Evolutionary conservation across 1,284 basidiomycete species (phyloP), one percentile per base, ranked within the genome.

Genomic region (Filobasidium uniguttulatum): DNA sequence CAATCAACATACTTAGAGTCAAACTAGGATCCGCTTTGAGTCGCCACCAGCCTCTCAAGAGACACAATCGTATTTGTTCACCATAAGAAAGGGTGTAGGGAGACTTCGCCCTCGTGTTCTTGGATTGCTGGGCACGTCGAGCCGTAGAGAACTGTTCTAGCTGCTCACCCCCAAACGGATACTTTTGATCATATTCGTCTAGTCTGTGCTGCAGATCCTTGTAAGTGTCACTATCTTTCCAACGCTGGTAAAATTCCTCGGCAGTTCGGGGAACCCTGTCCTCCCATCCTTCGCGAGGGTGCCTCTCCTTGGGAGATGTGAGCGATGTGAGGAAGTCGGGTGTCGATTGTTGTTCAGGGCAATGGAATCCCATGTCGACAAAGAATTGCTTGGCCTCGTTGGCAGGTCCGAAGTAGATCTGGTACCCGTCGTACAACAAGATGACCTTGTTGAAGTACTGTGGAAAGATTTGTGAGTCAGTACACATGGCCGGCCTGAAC

Each of bases 401-500:
- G 0, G 80, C 74, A 3, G 82, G 78, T 3, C 88, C 87, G 62
- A 79, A 87, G 73, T 81, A 91, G 10, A 86, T 81, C 60, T 85
- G 78, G 40, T 77, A 79, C 8, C 87, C 88, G 62, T 84, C 73
- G 61, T 86, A 79, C 50, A 91, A 74, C 29, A 91, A 77, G 56
- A 76, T 75, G 40, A 81, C 76, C 59, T 82, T 81, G 67, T 83
- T 78, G 55, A 83, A 83, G 30, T 75, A 66, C 8, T 75, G 55
- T 59, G 64, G 68, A 67, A 2, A 62, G 62, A 55, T 83, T 85
- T 58, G 79, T 81, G 19, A 83, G 83, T 67, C 90, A 87, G 62
- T 90, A 88, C 72, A 89, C 67, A 10, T 81, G 78, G 25, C 85
- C 80, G 60, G 89, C 81, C 17, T 81, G 83, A n/a, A 85, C 82